Conservation (phyloP, 257 asterid species). For the Rubia yunnanensis region DNA sequence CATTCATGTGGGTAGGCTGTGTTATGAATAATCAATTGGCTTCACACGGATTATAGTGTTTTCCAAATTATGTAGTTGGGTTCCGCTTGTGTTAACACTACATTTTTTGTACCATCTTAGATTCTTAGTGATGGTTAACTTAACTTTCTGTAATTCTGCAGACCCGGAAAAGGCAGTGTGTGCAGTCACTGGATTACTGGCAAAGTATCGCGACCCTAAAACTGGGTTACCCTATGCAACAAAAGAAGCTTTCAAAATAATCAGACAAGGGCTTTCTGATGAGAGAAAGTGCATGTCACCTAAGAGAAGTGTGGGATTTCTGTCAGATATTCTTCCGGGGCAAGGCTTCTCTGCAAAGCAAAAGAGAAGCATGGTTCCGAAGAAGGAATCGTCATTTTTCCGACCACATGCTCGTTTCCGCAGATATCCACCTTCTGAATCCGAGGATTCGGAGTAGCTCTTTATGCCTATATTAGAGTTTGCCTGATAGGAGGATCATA, state of each 20-base stretch:
- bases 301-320: conserved; percentile 30
- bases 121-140: background rate
- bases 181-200: conserved; percentile 81
- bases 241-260: conserved; percentile 85
- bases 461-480: no score
- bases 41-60: background rate
- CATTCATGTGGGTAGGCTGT: background rate
- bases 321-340: conserved; percentile 39
- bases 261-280: conserved; percentile 49
- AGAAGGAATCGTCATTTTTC: conserved; percentile 27
- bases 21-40: background rate
- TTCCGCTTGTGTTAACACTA: background rate
- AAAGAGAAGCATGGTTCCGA: conserved; percentile 43
- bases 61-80: background rate
- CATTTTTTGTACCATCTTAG: background rate
- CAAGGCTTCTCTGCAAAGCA: conserved; percentile 55
- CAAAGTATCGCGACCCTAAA: conserved; percentile 85
- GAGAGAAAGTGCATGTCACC: conserved; percentile 37
- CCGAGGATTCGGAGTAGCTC: conserved; percentile 50
- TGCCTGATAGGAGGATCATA: no score
- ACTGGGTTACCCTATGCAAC: conserved; percentile 87
- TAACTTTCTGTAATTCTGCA: conserved; percentile 30
- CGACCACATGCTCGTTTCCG: conserved; percentile 52
- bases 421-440: conserved; percentile 45
- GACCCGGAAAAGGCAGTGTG: conserved; percentile 78